phyloP scores from a whole-genome alignment of 2,329 filamentous ascomycete species.

The Intubia oerlemansii region DNA sequence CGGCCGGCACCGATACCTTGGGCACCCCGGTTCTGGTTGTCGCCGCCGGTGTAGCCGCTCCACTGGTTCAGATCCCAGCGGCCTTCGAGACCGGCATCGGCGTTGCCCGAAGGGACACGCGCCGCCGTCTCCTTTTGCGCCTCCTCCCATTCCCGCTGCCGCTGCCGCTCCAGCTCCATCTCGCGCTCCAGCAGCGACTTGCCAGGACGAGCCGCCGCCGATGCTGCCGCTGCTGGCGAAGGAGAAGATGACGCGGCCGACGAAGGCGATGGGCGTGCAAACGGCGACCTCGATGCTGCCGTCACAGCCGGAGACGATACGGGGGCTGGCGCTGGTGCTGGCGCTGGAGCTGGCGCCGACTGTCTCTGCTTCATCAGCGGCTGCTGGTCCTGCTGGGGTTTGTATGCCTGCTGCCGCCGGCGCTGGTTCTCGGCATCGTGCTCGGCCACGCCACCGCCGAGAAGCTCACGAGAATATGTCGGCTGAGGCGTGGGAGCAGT shows the following conservation, averaged over 20 bases:
- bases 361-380: constrained; percentile 3
- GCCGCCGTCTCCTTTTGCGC: constrained; percentile 43
- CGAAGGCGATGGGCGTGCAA: neutral
- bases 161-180: constrained; percentile 59
- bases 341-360: neutral
- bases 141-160: constrained; percentile 64
- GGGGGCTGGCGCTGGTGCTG: too few species aligned
- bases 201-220: constrained; percentile 25
- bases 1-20: constrained; percentile 48
- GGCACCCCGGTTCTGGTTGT: constrained; percentile 46
- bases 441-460: constrained; percentile 34
- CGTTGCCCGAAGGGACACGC: constrained; percentile 34
- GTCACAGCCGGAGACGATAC: too few species aligned
- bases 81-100: constrained; percentile 43
- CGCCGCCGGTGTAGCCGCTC: constrained; percentile 53
- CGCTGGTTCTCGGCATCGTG: constrained; percentile 36
- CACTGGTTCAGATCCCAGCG: constrained; percentile 62
- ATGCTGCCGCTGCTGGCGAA: too few species aligned
- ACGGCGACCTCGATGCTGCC: too few species aligned
- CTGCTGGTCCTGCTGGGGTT: constrained; percentile 2
- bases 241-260: neutral
- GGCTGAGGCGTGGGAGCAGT: constrained; percentile 1
- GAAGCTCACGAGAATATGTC: constrained; percentile 32
- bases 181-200: constrained; percentile 58
- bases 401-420: constrained; percentile 33